Conservation (phyloP, 2,329 filamentous ascomycete genomes). For the Calonectria hongkongensis region DNA sequence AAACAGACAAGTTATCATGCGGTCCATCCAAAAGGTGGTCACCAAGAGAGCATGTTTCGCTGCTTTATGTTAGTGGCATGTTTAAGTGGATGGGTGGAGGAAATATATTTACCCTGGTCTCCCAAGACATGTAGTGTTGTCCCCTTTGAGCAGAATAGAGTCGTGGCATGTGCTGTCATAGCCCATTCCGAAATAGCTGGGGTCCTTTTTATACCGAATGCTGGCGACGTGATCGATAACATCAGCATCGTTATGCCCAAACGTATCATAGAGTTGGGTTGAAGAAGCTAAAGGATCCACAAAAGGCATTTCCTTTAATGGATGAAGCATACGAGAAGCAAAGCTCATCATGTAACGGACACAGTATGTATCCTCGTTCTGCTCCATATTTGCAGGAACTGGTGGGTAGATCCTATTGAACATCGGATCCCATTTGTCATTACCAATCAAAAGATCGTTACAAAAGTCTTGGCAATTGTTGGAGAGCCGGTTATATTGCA, state of each 20-base stretch:
- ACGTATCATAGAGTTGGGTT: constrained; percentile 9
- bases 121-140: background rate
- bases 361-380: background rate
- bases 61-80: background rate
- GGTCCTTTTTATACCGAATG: constrained; percentile 6
- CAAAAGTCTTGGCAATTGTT: constrained; percentile 21
- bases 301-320: constrained; percentile 5
- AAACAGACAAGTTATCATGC: constrained; percentile 5
- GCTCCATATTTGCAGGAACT: background rate
- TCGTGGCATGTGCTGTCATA: constrained; percentile 1
- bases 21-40: constrained; percentile 6
- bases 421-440: constrained; percentile 17
- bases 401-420: constrained; percentile 12
- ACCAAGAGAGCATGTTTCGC: background rate
- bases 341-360: constrained; percentile 22
- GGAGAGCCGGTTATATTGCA: background rate
- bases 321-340: constrained; percentile 16
- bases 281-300: background rate
- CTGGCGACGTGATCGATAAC: constrained; percentile 12
- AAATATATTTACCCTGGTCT: too few relatives aligned
- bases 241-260: constrained; percentile 17
- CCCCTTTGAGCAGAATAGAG: background rate
- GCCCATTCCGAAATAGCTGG: background rate
- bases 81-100: too few relatives aligned
- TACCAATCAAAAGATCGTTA: background rate